These are phyloP conservation scores for Aspergillus niger DNA, from an alignment of 2,329 filamentous ascomycete species.

Conservation along the genomic window DNA sequence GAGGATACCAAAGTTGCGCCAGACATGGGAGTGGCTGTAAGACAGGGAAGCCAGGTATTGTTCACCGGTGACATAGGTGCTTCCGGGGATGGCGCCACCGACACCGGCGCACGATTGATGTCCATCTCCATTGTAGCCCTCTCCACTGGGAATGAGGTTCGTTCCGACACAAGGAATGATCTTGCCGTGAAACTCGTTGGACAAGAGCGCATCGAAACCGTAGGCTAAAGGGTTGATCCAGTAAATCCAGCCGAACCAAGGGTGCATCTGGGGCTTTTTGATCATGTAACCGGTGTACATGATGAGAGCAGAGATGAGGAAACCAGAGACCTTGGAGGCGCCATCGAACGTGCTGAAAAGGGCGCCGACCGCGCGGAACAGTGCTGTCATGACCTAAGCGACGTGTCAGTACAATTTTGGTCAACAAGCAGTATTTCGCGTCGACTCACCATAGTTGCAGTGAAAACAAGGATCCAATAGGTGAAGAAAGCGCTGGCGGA, in stretches of 20 bases:
- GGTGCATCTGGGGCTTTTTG: slow-evolving; percentile 52
- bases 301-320: slow-evolving; percentile 39
- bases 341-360: slow-evolving; percentile 59
- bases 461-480: slow-evolving; percentile 58
- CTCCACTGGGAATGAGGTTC: slow-evolving; percentile 39
- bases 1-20: slow-evolving; percentile 64
- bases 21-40: slow-evolving; percentile 56
- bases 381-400: slow-evolving; percentile 56
- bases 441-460: slow-evolving; percentile 52
- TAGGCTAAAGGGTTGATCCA: slow-evolving; percentile 45
- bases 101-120: slow-evolving; percentile 53
- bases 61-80: slow-evolving; percentile 57
- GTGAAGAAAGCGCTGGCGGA: slow-evolving; percentile 62
- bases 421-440: background rate
- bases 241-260: slow-evolving; percentile 54
- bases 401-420: slow-evolving; percentile 15
- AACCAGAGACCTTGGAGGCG: slow-evolving; percentile 57
- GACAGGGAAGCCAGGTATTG: slow-evolving; percentile 59
- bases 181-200: slow-evolving; percentile 41
- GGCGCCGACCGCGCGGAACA: slow-evolving; percentile 61
- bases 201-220: slow-evolving; percentile 41
- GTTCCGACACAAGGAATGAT: slow-evolving; percentile 38
- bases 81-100: slow-evolving; percentile 55
- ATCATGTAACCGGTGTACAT: slow-evolving; percentile 50
- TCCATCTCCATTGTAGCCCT: slow-evolving; percentile 30